Evolutionary conservation across 1,284 basidiomycete genomes (phyloP), one percentile per base, ranked within the genome.

Genomic region (Cystobasidium pallidum): DNA sequence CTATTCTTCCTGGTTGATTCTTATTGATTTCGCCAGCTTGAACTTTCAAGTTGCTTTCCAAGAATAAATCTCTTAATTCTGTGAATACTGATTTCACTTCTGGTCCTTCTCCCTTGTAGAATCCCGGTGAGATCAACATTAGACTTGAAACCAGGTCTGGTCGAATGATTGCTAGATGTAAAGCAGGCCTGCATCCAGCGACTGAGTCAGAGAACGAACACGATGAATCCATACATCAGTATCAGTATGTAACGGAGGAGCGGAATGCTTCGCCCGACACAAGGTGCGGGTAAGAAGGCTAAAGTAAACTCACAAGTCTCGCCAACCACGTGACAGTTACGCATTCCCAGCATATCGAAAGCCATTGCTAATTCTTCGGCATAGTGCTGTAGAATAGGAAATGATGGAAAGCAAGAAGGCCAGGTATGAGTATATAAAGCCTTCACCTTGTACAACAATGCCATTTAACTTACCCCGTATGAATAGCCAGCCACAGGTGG

Each of bases 61-160:
- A 43, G 36, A 66, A 66, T n/a, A 66, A 21, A 54, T 54, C 64
- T 43, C 64, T 36, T 41, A 66, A 52, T 41, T 66, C 64, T 52
- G 52, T 66, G 34, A 66, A 66, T 1, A 66, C 64, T 43, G 49
- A 30, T 39, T 57, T 54, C 15, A 66, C 36, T 47, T 66, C 64
- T 34, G 30, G 32, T 66, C 30, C 45, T 34, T 66, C 64, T 24
- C 64, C 64, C 13, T 66, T 28, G 24, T 39, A 66, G 34, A 54
- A 66, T 19, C 64, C 64, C 3, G 68, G 68, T 30, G 45, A 52
- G 24, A 71, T 71, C 30, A 71, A 58, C 68, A 71, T 71, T 61
- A 71, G 41, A 10, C 34, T 52, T 19, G 49, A 30, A 8, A 71
- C 59, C 6, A 71, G 49, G 30, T 71, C 68, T 32, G 36, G n/a